Evolutionary conservation across 2,329 filamentous ascomycete species (phyloP).

Genomic region (Alternaria postmessia): DNA sequence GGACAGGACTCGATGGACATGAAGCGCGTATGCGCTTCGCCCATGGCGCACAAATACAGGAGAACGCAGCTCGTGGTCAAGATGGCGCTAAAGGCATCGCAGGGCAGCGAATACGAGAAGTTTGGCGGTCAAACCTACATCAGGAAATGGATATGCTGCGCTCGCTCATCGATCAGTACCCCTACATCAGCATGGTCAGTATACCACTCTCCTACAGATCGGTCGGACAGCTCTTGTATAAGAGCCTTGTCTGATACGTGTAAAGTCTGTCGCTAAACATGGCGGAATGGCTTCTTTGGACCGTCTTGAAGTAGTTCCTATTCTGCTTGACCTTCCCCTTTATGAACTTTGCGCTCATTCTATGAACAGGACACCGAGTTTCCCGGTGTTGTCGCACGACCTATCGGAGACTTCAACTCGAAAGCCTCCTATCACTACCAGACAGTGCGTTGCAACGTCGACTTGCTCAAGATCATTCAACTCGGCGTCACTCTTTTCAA

Average conservation of each 20-base stretch:
- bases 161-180: slow-evolving; percentile 86
- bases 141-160: slow-evolving; percentile 89
- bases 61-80: slow-evolving; percentile 61
- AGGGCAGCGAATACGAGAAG: slow-evolving; percentile 83
- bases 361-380: slow-evolving; percentile 87
- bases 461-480: slow-evolving; percentile 96
- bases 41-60: slow-evolving; percentile 69
- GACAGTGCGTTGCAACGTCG: slow-evolving; percentile 94
- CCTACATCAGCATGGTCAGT: slow-evolving; percentile 96
- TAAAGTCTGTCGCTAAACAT: slow-evolving; percentile 19
- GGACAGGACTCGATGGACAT: slow-evolving; percentile 81
- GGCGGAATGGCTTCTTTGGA: slow-evolving; percentile 2
- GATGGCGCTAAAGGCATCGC: slow-evolving; percentile 67
- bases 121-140: slow-evolving; percentile 91
- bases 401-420: slow-evolving; percentile 91
- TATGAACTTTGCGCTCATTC: slow-evolving; percentile 23
- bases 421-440: slow-evolving; percentile 99
- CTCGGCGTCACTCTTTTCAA: slow-evolving; percentile 95
- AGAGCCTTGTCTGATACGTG: slow-evolving; percentile 19
- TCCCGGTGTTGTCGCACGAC: slow-evolving; percentile 93
- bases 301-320: slow-evolving; percentile 16
- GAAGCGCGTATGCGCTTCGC: slow-evolving; percentile 88
- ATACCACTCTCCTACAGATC: slow-evolving; percentile 15
- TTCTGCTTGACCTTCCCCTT: slow-evolving; percentile 4
- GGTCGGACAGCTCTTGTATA: slow-evolving; percentile 5